These are phyloP conservation scores for Phytophthora fragariae DNA, from an alignment of 352 stramenopile species.

Conservation along the genomic window DNA sequence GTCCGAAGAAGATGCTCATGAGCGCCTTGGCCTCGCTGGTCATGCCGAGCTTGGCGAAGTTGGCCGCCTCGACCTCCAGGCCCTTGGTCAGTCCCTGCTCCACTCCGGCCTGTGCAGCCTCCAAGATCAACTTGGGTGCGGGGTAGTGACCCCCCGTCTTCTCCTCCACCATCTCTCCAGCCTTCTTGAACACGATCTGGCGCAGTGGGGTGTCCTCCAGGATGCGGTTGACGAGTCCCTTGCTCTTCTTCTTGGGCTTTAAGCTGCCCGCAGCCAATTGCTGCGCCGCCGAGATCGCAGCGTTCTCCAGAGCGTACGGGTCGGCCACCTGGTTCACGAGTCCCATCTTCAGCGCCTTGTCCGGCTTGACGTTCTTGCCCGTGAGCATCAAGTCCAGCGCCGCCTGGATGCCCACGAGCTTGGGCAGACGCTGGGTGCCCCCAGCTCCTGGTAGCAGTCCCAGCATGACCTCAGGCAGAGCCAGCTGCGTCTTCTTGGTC, in stretches of 20 bases:
- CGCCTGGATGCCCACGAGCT: slow-evolving; percentile 93
- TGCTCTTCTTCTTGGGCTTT: slow-evolving; percentile 92
- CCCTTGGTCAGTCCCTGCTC: slow-evolving; percentile 81
- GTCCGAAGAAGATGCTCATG: slow-evolving; percentile 98
- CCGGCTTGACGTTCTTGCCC: slow-evolving; percentile 95
- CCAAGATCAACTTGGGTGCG: slow-evolving; percentile 95
- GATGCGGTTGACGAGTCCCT: slow-evolving; percentile 88
- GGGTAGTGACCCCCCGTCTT: slow-evolving; percentile 98
- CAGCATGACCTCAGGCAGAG: slow-evolving; percentile 97
- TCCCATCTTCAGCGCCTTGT: slow-evolving; percentile 98
- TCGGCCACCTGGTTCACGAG: slow-evolving; percentile 97
- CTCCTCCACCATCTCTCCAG: slow-evolving; percentile 97
- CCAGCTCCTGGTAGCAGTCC: slow-evolving; percentile 97
- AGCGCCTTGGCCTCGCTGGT: slow-evolving; percentile 95
- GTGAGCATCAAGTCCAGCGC: slow-evolving; percentile 98
- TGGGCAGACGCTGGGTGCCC: slow-evolving; percentile 97
- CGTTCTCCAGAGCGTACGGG: slow-evolving; percentile 88
- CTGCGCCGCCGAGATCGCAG: slow-evolving; percentile 91
- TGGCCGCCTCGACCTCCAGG: slow-evolving; percentile 94
- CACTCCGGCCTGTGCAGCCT: slow-evolving; percentile 87
- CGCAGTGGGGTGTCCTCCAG: slow-evolving; percentile 96
- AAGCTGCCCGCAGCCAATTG: slow-evolving; percentile 92
- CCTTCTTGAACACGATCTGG: slow-evolving; percentile 95
- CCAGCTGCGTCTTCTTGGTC: slow-evolving; percentile 96
- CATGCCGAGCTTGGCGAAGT: slow-evolving; percentile 97